Conservation (phyloP, 202 grass and related monocot species). For the Hordeum pubiflorum region DNA sequence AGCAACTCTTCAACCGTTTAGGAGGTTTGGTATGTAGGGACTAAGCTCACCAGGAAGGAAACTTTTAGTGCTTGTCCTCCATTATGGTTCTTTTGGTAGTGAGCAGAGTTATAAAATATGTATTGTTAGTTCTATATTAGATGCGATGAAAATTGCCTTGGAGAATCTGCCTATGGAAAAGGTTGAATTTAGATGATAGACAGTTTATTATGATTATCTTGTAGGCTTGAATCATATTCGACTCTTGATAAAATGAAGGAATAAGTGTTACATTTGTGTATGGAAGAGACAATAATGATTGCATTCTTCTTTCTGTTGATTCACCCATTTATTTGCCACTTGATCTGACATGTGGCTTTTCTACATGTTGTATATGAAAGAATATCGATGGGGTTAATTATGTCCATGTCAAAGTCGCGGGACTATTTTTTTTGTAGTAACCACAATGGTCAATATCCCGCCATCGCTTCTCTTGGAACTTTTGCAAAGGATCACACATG, state of each 20-base stretch:
- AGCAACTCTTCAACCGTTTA: not conserved
- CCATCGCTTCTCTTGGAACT: slow-evolving; percentile 96
- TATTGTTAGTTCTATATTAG: not conserved
- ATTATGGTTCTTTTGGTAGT: not conserved
- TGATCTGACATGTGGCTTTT: slow-evolving; percentile 3
- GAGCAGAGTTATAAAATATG: not conserved
- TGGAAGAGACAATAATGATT: not conserved
- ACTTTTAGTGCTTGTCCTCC: not conserved
- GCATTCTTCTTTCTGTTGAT: not conserved
- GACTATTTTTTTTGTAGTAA: slow-evolving; percentile 95
- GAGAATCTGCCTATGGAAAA: not conserved
- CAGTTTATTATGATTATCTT: not conserved
- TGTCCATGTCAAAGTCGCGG: slow-evolving; percentile 91
- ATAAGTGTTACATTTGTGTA: not conserved
- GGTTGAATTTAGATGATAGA: not conserved
- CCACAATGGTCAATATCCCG: slow-evolving; percentile 87
- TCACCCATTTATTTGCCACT: slow-evolving; percentile 19
- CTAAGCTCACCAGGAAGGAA: not conserved
- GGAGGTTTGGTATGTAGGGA: not conserved
- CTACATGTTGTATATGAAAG: slow-evolving; percentile 38
- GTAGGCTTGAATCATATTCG: not conserved
- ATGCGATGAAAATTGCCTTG: not conserved
- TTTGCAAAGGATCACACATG: slow-evolving; percentile 94
- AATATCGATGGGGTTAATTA: slow-evolving; percentile 98
- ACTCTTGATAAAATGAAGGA: not conserved